A percentile compares a stretch with the other conserved stretches of the same genome.
phyloP scores from a whole-genome alignment of 179 eudicot genomes.

The Silene vulgaris region DNA sequence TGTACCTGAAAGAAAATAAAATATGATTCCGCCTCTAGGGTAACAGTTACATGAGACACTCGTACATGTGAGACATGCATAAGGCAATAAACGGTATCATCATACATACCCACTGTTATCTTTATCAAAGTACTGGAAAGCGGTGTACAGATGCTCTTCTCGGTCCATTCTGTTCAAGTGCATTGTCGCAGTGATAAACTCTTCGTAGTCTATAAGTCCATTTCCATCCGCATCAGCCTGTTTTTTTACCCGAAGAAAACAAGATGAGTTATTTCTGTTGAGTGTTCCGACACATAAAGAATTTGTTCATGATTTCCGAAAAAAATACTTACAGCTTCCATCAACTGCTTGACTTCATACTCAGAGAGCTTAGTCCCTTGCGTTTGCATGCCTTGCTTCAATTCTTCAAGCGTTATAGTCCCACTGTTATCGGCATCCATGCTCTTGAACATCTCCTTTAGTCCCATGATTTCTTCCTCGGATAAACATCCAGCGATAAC shows the following conservation, averaged over 20 bases:
- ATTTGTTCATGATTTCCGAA: not conserved
- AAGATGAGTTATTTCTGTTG: not conserved
- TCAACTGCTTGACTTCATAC: slow-evolving; percentile 59
- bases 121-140: slow-evolving; percentile 76
- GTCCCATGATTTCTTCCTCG: slow-evolving; percentile 78
- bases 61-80: no score
- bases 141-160: slow-evolving; percentile 74
- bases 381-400: slow-evolving; percentile 57
- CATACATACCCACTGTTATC: slow-evolving; percentile 63
- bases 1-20: slow-evolving; percentile 35
- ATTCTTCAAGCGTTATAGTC: slow-evolving; percentile 67
- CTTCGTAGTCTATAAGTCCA: slow-evolving; percentile 71
- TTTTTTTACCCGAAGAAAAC: not conserved
- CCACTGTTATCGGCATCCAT: slow-evolving; percentile 77
- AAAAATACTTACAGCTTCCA: slow-evolving; percentile 66
- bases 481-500: slow-evolving; percentile 75
- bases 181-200: slow-evolving; percentile 79
- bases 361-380: slow-evolving; percentile 68
- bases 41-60: no score
- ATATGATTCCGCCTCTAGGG: not conserved
- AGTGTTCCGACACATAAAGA: not conserved
- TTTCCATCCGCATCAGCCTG: slow-evolving; percentile 87
- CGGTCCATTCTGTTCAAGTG: slow-evolving; percentile 74
- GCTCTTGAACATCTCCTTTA: slow-evolving; percentile 71
- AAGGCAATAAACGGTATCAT: not conserved